phyloP scores from a whole-genome alignment of 345 rosid species.

The Hibiscus tridactylites region DNA sequence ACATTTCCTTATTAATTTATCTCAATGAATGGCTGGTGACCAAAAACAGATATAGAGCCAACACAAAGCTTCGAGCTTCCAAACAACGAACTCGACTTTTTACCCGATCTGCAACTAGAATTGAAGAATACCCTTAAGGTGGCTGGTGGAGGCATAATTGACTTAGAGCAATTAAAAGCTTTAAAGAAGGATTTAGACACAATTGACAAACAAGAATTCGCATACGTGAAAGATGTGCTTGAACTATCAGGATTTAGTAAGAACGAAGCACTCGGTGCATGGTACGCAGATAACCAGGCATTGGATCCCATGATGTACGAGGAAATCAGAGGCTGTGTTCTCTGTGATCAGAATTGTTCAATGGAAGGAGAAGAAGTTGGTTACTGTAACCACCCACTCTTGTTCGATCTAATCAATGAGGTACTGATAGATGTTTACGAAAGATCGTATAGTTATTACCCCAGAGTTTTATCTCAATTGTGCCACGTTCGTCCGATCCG shows the following conservation, averaged over 20 bases:
- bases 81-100: neutral
- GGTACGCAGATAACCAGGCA: conserved; percentile 65
- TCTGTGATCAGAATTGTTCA: conserved; percentile 36
- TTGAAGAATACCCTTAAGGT: neutral
- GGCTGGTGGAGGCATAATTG: neutral
- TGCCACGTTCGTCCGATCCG: conserved; percentile 43
- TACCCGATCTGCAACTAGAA: neutral
- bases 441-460: conserved; percentile 47
- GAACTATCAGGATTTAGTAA: conserved; percentile 62
- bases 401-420: conserved; percentile 71
- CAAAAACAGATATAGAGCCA: neutral
- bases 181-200: conserved; percentile 17
- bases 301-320: conserved; percentile 45
- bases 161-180: neutral
- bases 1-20: neutral
- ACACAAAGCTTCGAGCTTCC: neutral
- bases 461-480: conserved; percentile 37
- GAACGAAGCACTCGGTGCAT: conserved; percentile 41
- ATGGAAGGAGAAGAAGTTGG: conserved; percentile 27
- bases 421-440: conserved; percentile 51
- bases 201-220: conserved; percentile 21
- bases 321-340: conserved; percentile 41
- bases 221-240: conserved; percentile 61
- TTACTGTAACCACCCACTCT: conserved; percentile 33
- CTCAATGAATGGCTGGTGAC: neutral